Evolutionary conservation across 305 asterid genomes (phyloP).

Genomic region (Stenogyne calaminthoides): DNA sequence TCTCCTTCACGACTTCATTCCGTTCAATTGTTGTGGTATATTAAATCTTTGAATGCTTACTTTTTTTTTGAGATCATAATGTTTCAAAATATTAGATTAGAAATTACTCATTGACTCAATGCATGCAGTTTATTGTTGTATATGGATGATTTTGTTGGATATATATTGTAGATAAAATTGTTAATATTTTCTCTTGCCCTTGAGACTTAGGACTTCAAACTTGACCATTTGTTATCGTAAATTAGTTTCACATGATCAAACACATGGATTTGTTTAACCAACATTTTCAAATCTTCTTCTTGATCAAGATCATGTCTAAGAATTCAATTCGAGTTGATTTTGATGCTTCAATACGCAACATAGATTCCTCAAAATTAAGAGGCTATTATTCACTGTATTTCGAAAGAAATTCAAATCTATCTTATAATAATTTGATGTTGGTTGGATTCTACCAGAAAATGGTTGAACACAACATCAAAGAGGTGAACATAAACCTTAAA

Average conservation of each 20-base stretch:
- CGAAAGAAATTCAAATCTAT: neutral
- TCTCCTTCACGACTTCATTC: no score
- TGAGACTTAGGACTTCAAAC: no score
- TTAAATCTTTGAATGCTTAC: no score
- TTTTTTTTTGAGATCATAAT: no score
- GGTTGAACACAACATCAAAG: neutral
- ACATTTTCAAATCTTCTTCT: neutral
- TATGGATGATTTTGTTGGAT: no score
- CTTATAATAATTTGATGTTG: neutral
- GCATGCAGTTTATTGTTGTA: no score
- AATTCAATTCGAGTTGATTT: neutral
- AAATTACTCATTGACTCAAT: no score
- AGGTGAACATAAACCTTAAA: conserved; percentile 2
- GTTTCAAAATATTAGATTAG: no score
- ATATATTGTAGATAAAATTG: no score
- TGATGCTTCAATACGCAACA: neutral
- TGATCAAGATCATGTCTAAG: neutral
- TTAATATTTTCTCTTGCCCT: no score
- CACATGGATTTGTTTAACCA: neutral
- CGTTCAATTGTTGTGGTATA: no score
- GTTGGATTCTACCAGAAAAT: neutral
- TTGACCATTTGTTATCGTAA: no score
- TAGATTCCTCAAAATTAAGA: neutral
- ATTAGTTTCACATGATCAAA: neutral
- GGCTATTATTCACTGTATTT: neutral